These are phyloP conservation scores for Gossypium arboreum DNA, from an alignment of 345 rosid species.

Conservation along the genomic window DNA sequence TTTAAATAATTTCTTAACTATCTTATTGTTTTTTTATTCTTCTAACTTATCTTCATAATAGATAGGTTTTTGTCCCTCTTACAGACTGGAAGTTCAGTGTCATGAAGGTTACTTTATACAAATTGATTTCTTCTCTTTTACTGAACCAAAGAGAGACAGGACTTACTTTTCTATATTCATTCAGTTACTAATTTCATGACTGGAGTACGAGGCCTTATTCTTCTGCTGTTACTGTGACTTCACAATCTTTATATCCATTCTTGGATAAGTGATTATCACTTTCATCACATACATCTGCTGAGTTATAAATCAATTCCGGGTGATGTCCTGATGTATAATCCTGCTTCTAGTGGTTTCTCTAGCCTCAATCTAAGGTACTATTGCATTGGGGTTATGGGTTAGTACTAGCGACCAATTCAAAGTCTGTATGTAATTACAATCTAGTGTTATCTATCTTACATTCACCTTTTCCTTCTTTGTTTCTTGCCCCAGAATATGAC, in stretches of 20 bases:
- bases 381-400: slow-evolving; percentile 8
- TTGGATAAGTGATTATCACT: slow-evolving; percentile 2
- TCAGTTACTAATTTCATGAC: slow-evolving; percentile 3
- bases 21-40: background rate
- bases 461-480: slow-evolving; percentile 11
- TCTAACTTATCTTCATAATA: slow-evolving; percentile 8
- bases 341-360: slow-evolving; percentile 11
- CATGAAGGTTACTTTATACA: slow-evolving; percentile 1
- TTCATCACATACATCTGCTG: slow-evolving; percentile 7
- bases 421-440: slow-evolving; percentile 6
- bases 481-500: slow-evolving; percentile 14
- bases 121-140: background rate
- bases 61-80: background rate
- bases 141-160: background rate
- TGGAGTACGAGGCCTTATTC: background rate
- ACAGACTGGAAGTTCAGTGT: background rate
- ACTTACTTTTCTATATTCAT: background rate
- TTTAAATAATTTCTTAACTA: slow-evolving; percentile 3
- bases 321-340: slow-evolving; percentile 10
- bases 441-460: slow-evolving; percentile 6
- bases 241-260: background rate
- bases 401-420: background rate
- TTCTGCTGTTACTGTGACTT: slow-evolving; percentile 1
- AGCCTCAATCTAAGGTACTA: background rate
- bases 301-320: slow-evolving; percentile 9